Percentiles rank a stretch among this genome's conserved stretches.
Conservation (phyloP, 2,329 filamentous ascomycete species). For the Phaeosphaeriaceae sp. region DNA sequence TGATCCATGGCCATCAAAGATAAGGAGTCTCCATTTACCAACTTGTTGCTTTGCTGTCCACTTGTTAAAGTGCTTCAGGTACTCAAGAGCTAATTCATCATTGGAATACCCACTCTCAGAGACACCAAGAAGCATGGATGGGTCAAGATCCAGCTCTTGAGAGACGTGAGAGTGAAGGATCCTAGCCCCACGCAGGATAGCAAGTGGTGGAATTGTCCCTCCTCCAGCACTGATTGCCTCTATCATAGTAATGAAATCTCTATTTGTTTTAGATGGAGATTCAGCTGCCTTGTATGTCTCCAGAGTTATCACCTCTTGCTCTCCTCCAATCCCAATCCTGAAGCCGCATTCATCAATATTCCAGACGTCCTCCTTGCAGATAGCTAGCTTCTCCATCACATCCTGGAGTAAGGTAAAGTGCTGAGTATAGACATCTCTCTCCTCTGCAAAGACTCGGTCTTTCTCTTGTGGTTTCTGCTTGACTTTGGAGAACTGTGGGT, state of each 20-base stretch:
- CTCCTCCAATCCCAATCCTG: constrained; percentile 3
- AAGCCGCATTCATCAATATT: constrained; percentile 1
- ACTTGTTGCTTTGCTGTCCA: constrained; percentile 27
- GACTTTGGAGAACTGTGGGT: neutral
- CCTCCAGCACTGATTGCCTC: neutral
- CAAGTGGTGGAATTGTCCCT: constrained; percentile 1
- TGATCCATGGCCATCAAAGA: constrained; percentile 47
- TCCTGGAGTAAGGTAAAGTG: neutral
- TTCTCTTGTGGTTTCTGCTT: constrained; percentile 4
- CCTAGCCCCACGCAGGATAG: constrained; percentile 3
- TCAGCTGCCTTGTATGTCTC: neutral
- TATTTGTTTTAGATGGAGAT: constrained; percentile 6
- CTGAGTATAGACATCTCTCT: neutral
- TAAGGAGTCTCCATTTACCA: constrained; percentile 42
- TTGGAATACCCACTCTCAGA: constrained; percentile 43
- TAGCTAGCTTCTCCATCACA: neutral
- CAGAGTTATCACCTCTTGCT: constrained; percentile 3
- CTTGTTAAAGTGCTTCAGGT: constrained; percentile 47
- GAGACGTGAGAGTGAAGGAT: constrained; percentile 4
- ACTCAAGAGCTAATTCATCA: constrained; percentile 42
- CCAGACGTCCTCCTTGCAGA: neutral
- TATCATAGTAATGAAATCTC: constrained; percentile 3
- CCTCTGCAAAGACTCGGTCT: neutral
- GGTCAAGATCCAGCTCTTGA: constrained; percentile 4
- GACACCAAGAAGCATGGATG: constrained; percentile 6